Evolutionary conservation across 768 basidiomycete genomes (phyloP).

Genomic region (Termitomyces sp.): DNA sequence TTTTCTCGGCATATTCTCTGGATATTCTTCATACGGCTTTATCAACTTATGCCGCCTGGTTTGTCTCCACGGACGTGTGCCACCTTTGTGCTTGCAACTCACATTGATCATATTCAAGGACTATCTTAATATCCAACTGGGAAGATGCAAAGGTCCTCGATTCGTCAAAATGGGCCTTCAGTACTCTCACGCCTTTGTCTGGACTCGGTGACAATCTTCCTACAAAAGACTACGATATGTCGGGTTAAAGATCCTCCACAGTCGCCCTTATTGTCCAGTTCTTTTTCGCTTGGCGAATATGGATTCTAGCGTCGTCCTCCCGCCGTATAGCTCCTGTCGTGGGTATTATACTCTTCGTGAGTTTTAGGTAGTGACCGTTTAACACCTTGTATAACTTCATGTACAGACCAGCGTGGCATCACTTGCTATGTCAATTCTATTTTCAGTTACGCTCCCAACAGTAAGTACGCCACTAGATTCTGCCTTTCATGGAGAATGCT

Average conservation of each 20-base stretch:
- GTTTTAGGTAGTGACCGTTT: not conserved
- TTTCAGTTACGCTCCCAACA: not conserved
- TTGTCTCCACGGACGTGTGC: not conserved
- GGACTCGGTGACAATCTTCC: not conserved
- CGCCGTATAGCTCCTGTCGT: not conserved
- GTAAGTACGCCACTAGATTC: not conserved
- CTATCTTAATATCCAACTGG: not conserved
- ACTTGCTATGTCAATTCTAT: not conserved
- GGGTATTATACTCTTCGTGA: not conserved
- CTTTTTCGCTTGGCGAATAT: not conserved
- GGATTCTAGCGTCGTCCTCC: not conserved
- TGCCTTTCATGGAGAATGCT: not conserved
- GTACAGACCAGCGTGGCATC: not conserved
- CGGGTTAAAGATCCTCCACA: not conserved
- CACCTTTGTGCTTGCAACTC: not conserved
- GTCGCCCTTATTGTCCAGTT: not conserved
- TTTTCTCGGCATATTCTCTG: not conserved
- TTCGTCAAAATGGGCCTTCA: too few species aligned
- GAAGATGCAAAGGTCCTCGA: too few species aligned
- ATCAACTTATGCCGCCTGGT: not conserved
- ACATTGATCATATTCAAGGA: not conserved
- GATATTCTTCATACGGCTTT: not conserved
- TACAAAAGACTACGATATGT: too few species aligned
- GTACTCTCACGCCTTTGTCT: not conserved
- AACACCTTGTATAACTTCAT: not conserved